Conservation (phyloP, 2,329 filamentous ascomycete species). For the Botrytis aclada region DNA sequence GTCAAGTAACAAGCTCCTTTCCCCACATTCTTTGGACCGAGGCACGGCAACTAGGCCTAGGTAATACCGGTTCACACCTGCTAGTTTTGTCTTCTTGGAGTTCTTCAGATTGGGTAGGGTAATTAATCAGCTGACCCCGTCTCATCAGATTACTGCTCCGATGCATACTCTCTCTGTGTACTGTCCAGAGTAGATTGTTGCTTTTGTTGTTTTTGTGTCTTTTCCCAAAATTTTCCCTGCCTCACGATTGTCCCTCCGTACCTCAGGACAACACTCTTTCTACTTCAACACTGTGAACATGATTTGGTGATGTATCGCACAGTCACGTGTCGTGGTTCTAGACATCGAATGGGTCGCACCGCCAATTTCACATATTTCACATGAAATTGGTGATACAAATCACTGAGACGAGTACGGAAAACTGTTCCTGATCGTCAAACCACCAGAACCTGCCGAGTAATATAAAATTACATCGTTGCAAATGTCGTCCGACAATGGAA, state of each 20-base stretch:
- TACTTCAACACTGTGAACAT: not conserved
- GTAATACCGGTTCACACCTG: not conserved
- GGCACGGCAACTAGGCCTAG: conserved; percentile 14
- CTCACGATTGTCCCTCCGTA: not conserved
- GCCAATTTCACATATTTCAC: not conserved
- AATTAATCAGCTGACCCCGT: not conserved
- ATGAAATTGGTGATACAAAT: not conserved
- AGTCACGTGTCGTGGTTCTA: not conserved
- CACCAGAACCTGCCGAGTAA: conserved; percentile 10
- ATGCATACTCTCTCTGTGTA: not conserved
- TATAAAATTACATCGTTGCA: conserved; percentile 8
- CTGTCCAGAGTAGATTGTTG: not conserved
- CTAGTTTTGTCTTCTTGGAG: not conserved
- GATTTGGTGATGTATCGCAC: not conserved
- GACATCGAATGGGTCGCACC: not conserved
- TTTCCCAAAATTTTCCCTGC: not conserved
- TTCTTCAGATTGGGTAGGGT: not conserved
- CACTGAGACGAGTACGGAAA: conserved; percentile 1
- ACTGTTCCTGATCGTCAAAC: conserved; percentile 19
- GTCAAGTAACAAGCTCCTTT: conserved; percentile 4
- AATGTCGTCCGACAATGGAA: conserved; percentile 15
- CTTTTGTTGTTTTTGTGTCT: not conserved
- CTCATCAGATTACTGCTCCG: not conserved
- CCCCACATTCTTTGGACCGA: conserved; percentile 18
- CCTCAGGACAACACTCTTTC: not conserved